These are phyloP conservation scores for Albizia julibrissin DNA, from an alignment of 306 rosid genomes.

Conservation along the genomic window DNA sequence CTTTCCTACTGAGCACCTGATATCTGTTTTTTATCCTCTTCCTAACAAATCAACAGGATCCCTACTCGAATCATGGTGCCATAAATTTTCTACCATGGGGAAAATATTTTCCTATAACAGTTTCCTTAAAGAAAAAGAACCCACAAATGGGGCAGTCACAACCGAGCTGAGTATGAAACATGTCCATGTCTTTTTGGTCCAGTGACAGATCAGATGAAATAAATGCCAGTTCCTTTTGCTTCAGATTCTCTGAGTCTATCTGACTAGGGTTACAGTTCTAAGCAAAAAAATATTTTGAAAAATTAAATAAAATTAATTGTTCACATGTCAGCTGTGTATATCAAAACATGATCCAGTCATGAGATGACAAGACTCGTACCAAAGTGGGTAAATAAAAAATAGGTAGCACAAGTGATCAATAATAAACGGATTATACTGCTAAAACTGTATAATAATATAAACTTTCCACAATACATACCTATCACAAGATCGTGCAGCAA, in stretches of 20 bases:
- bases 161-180: not conserved
- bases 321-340: not conserved
- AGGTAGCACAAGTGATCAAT: not conserved
- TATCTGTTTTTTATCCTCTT: not conserved
- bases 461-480: conserved; percentile 45
- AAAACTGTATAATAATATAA: not conserved
- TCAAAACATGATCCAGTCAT: not conserved
- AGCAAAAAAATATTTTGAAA: not conserved
- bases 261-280: not conserved
- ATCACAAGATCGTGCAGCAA: conserved; percentile 88
- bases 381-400: not conserved
- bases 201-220: not conserved
- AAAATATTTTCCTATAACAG: not conserved
- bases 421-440: conserved; percentile 1
- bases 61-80: not conserved
- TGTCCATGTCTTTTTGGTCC: not conserved
- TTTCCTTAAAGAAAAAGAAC: not conserved
- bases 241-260: not conserved
- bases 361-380: not conserved
- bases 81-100: not conserved
- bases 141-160: not conserved
- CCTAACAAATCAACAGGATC: not conserved
- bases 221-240: not conserved
- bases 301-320: not conserved
- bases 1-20: not conserved